Percentiles rank a stretch among this genome's conserved stretches.
Conservation (phyloP, 1,284 basidiomycete species). For the Cutaneotrichosporon cutaneum region DNA sequence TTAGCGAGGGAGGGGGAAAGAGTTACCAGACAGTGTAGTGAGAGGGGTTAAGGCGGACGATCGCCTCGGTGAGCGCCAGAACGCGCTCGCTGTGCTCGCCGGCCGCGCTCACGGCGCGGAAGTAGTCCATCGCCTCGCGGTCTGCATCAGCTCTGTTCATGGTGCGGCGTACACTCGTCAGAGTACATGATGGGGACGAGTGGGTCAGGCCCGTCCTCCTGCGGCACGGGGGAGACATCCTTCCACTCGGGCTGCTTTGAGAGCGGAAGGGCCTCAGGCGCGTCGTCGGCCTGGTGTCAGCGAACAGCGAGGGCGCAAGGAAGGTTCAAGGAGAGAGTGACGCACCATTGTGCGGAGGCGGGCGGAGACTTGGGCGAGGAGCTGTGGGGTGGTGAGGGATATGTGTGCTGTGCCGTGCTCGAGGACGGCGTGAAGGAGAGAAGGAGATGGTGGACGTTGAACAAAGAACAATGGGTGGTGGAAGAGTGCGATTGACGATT, state of each 20-base stretch:
- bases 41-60: constrained; percentile 84
- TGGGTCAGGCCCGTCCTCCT: constrained; percentile 71
- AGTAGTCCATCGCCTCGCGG: constrained; percentile 86
- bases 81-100: constrained; percentile 76
- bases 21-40: constrained; percentile 89
- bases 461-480: not conserved
- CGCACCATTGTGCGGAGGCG: not conserved
- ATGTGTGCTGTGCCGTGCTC: not conserved
- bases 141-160: constrained; percentile 58
- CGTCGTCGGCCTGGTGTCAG: not conserved
- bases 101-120: constrained; percentile 72
- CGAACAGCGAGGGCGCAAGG: too few relatives aligned
- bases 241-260: constrained; percentile 69
- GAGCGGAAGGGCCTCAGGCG: constrained; percentile 56
- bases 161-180: constrained; percentile 67
- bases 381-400: not conserved
- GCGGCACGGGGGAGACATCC: constrained; percentile 74
- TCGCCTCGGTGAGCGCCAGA: constrained; percentile 75
- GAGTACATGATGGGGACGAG: constrained; percentile 87
- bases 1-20: constrained; percentile 5
- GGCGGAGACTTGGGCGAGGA: not conserved
- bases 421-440: not conserved
- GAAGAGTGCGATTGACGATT: not conserved
- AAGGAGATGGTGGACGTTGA: not conserved
- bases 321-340: not conserved